phyloP scores from a whole-genome alignment of 108 stramenopile genomes.

The Cyclostephanos invisitatus region DNA sequence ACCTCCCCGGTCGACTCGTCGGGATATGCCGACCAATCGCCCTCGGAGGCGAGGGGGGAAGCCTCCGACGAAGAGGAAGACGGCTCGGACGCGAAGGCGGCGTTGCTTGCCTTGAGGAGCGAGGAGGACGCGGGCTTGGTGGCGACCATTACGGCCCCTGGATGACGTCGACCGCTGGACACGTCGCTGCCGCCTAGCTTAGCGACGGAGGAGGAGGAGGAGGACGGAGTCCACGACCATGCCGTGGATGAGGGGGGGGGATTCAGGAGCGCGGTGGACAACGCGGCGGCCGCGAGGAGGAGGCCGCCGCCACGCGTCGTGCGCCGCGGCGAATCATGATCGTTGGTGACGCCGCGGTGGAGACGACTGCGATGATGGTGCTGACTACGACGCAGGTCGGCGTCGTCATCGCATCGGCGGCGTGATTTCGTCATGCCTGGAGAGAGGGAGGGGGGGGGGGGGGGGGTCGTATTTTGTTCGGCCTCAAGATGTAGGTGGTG shows the following conservation, averaged over 20 bases:
- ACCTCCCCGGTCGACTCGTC: constrained; percentile 24
- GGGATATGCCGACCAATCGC: constrained; percentile 44
- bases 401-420: background rate
- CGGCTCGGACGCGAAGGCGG: constrained; percentile 7
- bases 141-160: background rate
- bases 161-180: background rate
- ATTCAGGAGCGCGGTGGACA: background rate
- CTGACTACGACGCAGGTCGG: background rate
- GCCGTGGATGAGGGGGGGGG: background rate
- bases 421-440: background rate
- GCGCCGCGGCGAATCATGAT: background rate
- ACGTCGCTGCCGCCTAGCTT: background rate
- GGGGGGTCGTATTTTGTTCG: background rate
- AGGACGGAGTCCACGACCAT: background rate
- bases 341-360: background rate
- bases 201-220: background rate
- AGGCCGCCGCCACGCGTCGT: constrained; percentile 8
- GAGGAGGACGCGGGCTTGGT: background rate
- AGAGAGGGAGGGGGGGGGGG: too few species aligned
- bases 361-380: background rate
- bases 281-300: constrained; percentile 12
- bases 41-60: constrained; percentile 30
- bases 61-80: background rate
- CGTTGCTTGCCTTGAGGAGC: background rate
- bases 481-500: background rate